Evolutionary conservation across 1,284 basidiomycete species (phyloP).

Genomic region (Marasmius tenuissimus): DNA sequence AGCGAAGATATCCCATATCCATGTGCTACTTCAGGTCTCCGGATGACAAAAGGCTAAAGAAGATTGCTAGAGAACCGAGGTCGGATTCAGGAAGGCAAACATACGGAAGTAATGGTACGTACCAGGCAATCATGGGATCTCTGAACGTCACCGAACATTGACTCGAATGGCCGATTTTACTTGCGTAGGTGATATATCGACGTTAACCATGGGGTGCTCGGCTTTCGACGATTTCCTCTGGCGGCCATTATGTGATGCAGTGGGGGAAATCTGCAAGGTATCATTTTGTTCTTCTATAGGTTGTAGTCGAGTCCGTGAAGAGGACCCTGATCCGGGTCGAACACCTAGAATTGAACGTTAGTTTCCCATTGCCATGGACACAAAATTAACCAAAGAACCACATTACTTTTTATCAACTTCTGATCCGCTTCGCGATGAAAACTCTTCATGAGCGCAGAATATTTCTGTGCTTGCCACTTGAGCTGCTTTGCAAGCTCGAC

Average conservation of each 20-base stretch:
- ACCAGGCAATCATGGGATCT: neutral
- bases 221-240: neutral
- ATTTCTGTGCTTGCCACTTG: slow-evolving; percentile 78
- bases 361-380: slow-evolving; percentile 4
- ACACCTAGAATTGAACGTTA: neutral
- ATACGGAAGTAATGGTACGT: neutral
- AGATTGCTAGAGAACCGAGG: no score
- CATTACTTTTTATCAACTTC: slow-evolving; percentile 67
- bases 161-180: slow-evolving; percentile 18
- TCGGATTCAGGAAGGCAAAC: neutral
- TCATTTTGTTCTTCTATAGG: slow-evolving; percentile 14
- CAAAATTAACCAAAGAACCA: neutral
- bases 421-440: slow-evolving; percentile 75
- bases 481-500: slow-evolving; percentile 69
- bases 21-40: no score
- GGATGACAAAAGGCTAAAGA: no score
- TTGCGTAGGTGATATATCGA: slow-evolving; percentile 17
- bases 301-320: slow-evolving; percentile 9
- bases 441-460: slow-evolving; percentile 75
- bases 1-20: no score
- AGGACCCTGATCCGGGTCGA: neutral
- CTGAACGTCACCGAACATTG: slow-evolving; percentile 16
- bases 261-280: neutral
- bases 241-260: neutral
- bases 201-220: slow-evolving; percentile 13